Evolutionary conservation across 768 basidiomycete genomes (phyloP).

Genomic region (Scleroderma bovista): DNA sequence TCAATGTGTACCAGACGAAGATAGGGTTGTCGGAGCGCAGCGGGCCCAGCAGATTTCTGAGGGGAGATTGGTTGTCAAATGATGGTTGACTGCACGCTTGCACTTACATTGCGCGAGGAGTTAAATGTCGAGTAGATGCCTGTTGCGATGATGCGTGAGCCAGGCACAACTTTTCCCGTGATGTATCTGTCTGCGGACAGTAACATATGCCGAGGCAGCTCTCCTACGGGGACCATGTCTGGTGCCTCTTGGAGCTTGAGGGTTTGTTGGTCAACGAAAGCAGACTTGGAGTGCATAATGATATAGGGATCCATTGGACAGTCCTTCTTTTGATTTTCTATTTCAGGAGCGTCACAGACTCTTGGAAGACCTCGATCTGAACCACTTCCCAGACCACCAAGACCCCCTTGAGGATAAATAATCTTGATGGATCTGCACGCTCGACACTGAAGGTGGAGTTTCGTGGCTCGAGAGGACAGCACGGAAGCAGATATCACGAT

Average conservation of each 20-base stretch:
- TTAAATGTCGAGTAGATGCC: constrained; percentile 98
- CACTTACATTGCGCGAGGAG: constrained; percentile 71
- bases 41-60: constrained; percentile 76
- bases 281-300: constrained; percentile 90
- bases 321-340: constrained; percentile 85
- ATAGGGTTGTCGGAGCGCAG: constrained; percentile 91
- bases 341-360: constrained; percentile 74
- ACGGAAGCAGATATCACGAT: constrained; percentile 98
- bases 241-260: constrained; percentile 98
- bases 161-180: constrained; percentile 91
- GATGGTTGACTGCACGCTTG: neutral
- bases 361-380: constrained; percentile 83
- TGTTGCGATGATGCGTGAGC: constrained; percentile 90
- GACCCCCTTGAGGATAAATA: constrained; percentile 68
- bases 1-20: constrained; percentile 92
- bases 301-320: constrained; percentile 96
- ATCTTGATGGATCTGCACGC: constrained; percentile 78
- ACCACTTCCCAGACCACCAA: constrained; percentile 86
- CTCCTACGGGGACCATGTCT: constrained; percentile 99
- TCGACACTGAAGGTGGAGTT: constrained; percentile 89
- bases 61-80: constrained; percentile 1
- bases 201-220: constrained; percentile 92
- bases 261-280: constrained; percentile 93
- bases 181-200: constrained; percentile 87
- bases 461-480: constrained; percentile 88